Percentiles rank a stretch among this genome's conserved stretches.
These are phyloP conservation scores for Fonsecaea monophora DNA, from an alignment of 2,329 filamentous ascomycete species.

Conservation along the genomic window DNA sequence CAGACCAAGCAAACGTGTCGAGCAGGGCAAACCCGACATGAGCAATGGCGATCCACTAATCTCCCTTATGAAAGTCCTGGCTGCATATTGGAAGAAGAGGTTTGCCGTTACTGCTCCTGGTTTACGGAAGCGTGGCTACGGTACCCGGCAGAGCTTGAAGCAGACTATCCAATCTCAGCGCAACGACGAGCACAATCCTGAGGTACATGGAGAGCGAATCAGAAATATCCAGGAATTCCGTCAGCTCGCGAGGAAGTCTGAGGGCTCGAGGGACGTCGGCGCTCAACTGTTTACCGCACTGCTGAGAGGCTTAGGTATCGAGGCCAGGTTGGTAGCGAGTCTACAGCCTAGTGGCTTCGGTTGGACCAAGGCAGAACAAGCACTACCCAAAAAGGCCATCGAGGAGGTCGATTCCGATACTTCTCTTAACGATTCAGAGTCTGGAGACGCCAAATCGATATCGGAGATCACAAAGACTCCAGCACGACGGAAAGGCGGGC, in stretches of 20 bases:
- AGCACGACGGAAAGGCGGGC: conserved; percentile 33
- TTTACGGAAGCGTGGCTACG: conserved; percentile 87
- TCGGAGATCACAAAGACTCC: conserved; percentile 30
- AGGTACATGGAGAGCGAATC: conserved; percentile 78
- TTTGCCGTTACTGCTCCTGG: conserved; percentile 80
- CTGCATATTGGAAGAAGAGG: conserved; percentile 84
- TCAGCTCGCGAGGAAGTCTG: conserved; percentile 69
- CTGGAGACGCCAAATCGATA: conserved; percentile 27
- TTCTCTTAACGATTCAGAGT: conserved; percentile 30
- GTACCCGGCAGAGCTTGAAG: conserved; percentile 75
- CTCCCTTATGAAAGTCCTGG: conserved; percentile 75
- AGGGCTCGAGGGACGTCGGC: conserved; percentile 85
- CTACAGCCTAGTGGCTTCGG: conserved; percentile 88
- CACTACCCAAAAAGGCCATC: conserved; percentile 30
- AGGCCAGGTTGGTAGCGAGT: conserved; percentile 82
- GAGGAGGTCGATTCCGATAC: conserved; percentile 22
- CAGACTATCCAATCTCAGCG: conserved; percentile 75
- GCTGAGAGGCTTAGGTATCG: conserved; percentile 78
- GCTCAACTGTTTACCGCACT: conserved; percentile 89
- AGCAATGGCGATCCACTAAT: conserved; percentile 83
- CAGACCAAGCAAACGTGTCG: conserved; percentile 69
- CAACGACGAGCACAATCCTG: conserved; percentile 65
- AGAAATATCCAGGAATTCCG: conserved; percentile 71
- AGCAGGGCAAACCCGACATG: conserved; percentile 74
- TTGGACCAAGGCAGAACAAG: conserved; percentile 84